A percentile compares a stretch with the other conserved stretches of the same genome.
phyloP scores from a whole-genome alignment of 257 asterid genomes.

The Solanum piurae region DNA sequence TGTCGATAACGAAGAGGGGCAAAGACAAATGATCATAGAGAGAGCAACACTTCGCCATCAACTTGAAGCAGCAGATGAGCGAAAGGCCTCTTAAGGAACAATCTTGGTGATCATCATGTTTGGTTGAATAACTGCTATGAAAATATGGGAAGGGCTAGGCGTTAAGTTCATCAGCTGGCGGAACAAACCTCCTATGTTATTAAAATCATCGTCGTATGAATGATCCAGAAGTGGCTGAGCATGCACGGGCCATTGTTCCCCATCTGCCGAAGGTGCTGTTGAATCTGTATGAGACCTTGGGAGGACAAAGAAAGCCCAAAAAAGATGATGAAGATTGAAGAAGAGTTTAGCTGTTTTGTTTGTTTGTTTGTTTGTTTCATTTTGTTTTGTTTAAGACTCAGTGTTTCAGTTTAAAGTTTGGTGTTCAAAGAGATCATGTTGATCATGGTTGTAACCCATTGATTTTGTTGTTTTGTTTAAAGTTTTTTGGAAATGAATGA shows the following conservation, averaged over 20 bases:
- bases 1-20: neutral
- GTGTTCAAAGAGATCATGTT: too few relatives aligned
- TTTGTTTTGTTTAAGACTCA: too few relatives aligned
- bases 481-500: neutral
- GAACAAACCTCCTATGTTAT: neutral
- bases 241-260: neutral
- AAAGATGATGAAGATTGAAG: neutral
- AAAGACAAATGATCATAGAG: neutral
- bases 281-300: neutral
- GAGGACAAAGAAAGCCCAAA: neutral
- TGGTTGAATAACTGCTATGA: neutral
- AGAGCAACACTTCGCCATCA: neutral
- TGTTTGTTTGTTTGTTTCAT: too few relatives aligned
- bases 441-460: too few relatives aligned
- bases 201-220: neutral
- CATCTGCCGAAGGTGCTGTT: neutral
- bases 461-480: too few relatives aligned
- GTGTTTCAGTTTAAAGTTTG: too few relatives aligned
- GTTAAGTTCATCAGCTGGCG: neutral
- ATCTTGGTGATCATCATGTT: neutral
- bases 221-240: neutral
- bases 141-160: neutral
- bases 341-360: neutral
- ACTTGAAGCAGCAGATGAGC: neutral
- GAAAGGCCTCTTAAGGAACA: neutral